Base-by-base conservation (phyloP, 169 alveolate species). In the Cryptosporidium parvum region DNA sequence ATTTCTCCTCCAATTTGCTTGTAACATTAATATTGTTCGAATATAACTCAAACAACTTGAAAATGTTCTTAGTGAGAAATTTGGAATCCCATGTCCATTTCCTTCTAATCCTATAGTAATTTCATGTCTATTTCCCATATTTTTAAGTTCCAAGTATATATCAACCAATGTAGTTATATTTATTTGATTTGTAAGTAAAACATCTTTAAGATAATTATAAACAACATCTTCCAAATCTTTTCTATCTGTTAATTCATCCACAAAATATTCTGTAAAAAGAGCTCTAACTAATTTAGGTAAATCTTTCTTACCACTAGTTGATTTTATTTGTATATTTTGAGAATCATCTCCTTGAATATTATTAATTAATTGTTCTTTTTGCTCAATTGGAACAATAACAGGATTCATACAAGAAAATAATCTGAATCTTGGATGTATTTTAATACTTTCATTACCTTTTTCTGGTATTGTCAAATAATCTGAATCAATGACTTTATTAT, bases 361-460 rank as follows among this genome's bases (percentile, higher is more conserved):
- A 85, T 85, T 70, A 58, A 89, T 86, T 48, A 16, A 14, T 16
- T 48, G 56, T 68, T 93, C 75, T 56, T 65, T 61, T 31, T 73
- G 56, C 68, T 92, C 85, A 10, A 85, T 87, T n/a, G 94, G 96
- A 69, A 92, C 94, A 84, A 91, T 92, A 18, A 98, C 98, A 23
- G 99, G 99, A 91, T 99, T 99, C 99, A 99, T 98, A 93, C 99
- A 98, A 42, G 99, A 98, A 71, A 99, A 97, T 18, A 99, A 86
- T 56, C 99, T 94, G 91, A 99, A 99, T 85, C 97, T 94, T 35
- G 97, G 95, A 75, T 98, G 99, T 37, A 96, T 94, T 75, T 93
- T 92, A 23, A 97, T 94, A 59, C 69, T 93, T 29, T 94, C 95
- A 53, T 95, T 94, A 67, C 97, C 98, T 69, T 94, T 94, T 72